Conservation (phyloP, 208 protist species). For the Leishmania guyanensis region DNA sequence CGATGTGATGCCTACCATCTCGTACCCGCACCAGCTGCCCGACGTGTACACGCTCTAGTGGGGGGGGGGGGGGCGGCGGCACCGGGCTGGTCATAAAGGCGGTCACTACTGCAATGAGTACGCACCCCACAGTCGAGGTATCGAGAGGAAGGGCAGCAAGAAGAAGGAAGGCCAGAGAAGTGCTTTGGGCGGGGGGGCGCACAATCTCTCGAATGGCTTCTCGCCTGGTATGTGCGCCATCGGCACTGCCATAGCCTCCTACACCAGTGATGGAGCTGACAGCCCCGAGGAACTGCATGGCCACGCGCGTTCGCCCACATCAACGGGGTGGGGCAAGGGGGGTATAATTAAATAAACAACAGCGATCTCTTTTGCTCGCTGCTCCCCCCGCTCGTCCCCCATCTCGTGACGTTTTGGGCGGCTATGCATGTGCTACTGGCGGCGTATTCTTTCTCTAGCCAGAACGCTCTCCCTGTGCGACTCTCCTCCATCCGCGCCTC, state of each 20-base stretch:
- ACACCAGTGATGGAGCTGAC: neutral
- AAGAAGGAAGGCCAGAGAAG: neutral
- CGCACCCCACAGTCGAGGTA: neutral
- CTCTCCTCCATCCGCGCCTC: neutral
- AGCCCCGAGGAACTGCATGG: neutral
- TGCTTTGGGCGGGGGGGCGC: neutral
- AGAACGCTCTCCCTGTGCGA: neutral
- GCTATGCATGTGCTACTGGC: neutral
- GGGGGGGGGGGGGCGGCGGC: neutral
- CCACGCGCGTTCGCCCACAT: neutral
- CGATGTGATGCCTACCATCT: slow-evolving; percentile 75
- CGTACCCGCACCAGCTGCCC: slow-evolving; percentile 92
- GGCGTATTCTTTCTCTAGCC: neutral
- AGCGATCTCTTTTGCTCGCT: neutral
- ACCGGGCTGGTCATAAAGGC: neutral
- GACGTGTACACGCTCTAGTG: slow-evolving; percentile 68
- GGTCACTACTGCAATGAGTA: too few relatives aligned
- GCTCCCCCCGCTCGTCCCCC: neutral
- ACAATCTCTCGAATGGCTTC: neutral
- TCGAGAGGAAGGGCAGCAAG: neutral
- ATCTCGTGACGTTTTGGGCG: neutral
- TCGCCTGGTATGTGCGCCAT: neutral
- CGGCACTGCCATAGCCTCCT: neutral
- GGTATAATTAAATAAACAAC: neutral
- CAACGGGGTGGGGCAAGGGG: neutral